phyloP scores from a whole-genome alignment of 306 rosid genomes.

The Parietaria judaica region DNA sequence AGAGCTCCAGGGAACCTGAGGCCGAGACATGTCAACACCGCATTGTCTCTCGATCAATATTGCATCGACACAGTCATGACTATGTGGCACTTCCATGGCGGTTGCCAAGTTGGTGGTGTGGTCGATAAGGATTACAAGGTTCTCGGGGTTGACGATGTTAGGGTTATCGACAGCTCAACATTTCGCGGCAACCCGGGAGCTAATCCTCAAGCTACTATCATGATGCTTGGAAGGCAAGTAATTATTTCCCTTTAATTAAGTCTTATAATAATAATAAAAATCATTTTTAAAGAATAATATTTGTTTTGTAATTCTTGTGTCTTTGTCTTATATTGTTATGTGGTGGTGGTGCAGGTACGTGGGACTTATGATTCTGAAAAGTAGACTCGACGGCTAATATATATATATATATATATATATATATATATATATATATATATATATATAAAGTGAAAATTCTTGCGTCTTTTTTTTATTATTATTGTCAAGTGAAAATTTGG shows the following conservation, averaged over 20 bases:
- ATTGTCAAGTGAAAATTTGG: too few relatives aligned
- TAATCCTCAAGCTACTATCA: slow-evolving; percentile 74
- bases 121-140: slow-evolving; percentile 52
- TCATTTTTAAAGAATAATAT: not conserved
- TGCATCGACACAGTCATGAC: slow-evolving; percentile 68
- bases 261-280: not conserved
- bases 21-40: slow-evolving; percentile 36
- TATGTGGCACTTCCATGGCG: slow-evolving; percentile 84
- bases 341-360: slow-evolving; percentile 35
- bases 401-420: too few relatives aligned
- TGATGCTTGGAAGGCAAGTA: slow-evolving; percentile 76
- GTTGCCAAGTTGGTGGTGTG: slow-evolving; percentile 53
- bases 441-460: too few relatives aligned
- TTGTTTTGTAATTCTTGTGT: not conserved
- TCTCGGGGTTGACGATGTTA: slow-evolving; percentile 43
- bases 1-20: slow-evolving; percentile 43
- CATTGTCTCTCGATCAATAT: slow-evolving; percentile 47
- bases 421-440: too few relatives aligned
- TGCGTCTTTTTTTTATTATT: too few relatives aligned
- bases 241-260: not conserved
- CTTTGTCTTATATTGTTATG: not conserved
- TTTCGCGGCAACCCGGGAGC: slow-evolving; percentile 54
- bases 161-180: slow-evolving; percentile 76
- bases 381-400: slow-evolving; percentile 4
- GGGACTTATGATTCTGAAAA: slow-evolving; percentile 44